These are phyloP conservation scores for Cokeromyces recurvatus DNA, from an alignment of 371 early-diverging fungal genomes.

Conservation along the genomic window DNA sequence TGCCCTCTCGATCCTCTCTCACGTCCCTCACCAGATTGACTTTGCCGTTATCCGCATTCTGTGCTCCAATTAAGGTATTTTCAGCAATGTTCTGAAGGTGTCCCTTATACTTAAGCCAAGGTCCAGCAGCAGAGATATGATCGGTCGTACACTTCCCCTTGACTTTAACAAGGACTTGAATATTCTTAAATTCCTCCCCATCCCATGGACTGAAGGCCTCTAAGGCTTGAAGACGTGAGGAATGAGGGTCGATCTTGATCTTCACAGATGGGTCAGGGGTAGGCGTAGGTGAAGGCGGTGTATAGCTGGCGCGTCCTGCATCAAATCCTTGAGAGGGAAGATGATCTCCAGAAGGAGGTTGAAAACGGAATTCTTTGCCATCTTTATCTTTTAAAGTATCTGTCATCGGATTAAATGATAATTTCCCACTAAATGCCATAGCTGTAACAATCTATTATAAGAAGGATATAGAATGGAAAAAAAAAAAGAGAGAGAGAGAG, in stretches of 20 bases:
- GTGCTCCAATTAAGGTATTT: slow-evolving; percentile 94
- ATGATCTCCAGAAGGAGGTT: slow-evolving; percentile 82
- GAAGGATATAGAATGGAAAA: too few species aligned
- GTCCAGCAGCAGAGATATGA: slow-evolving; percentile 94
- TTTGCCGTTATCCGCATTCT: slow-evolving; percentile 87
- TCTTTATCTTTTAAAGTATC: slow-evolving; percentile 71
- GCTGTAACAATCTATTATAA: slow-evolving; percentile 74
- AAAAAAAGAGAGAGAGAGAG: too few species aligned
- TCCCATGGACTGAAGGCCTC: slow-evolving; percentile 78
- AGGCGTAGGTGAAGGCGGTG: slow-evolving; percentile 56
- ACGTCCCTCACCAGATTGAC: slow-evolving; percentile 80
- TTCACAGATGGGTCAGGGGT: slow-evolving; percentile 50
- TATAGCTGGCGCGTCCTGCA: slow-evolving; percentile 64
- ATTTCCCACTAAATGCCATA: slow-evolving; percentile 83
- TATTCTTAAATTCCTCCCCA: slow-evolving; percentile 73
- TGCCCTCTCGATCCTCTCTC: slow-evolving; percentile 63
- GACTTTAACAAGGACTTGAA: slow-evolving; percentile 85
- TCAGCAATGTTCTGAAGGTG: slow-evolving; percentile 95
- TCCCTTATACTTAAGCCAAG: slow-evolving; percentile 97
- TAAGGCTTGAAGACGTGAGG: slow-evolving; percentile 82
- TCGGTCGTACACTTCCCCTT: slow-evolving; percentile 98
- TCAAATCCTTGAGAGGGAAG: slow-evolving; percentile 86
- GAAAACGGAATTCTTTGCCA: slow-evolving; percentile 74
- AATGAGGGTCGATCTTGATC: slow-evolving; percentile 68
- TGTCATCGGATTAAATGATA: slow-evolving; percentile 89